phyloP scores from a whole-genome alignment of 371 early-diverging fungal genomes.

The Actinomortierella ambigua region DNA sequence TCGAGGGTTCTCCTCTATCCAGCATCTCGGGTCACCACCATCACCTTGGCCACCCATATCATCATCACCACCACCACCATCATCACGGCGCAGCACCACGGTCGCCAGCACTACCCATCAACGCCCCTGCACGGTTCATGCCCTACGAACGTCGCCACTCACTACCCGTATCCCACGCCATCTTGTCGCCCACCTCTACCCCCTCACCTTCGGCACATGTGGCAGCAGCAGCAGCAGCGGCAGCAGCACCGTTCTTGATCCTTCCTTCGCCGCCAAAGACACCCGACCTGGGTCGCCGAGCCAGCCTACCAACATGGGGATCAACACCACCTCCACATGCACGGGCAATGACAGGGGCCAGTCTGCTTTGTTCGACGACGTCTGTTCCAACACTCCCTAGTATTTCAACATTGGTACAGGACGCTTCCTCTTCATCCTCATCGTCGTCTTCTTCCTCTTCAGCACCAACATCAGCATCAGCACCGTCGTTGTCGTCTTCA shows the following conservation, averaged over 20 bases:
- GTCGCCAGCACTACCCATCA: slow-evolving; percentile 7
- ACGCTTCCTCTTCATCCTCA: slow-evolving; percentile 4
- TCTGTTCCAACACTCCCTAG: slow-evolving; percentile 16
- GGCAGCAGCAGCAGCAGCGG: background rate
- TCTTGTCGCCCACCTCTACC: background rate
- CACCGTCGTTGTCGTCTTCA: background rate
- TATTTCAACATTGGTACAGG: slow-evolving; percentile 26
- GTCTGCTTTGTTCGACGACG: slow-evolving; percentile 7
- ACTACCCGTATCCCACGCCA: slow-evolving; percentile 12
- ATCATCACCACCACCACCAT: background rate
- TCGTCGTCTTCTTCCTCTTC: background rate
- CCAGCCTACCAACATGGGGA: slow-evolving; percentile 8
- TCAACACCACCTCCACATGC: background rate
- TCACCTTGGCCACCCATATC: slow-evolving; percentile 1
- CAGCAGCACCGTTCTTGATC: slow-evolving; percentile 10
- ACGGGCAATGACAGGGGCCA: slow-evolving; percentile 1
- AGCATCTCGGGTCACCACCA: slow-evolving; percentile 9
- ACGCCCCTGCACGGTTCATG: slow-evolving; percentile 19
- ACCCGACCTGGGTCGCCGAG: slow-evolving; percentile 18
- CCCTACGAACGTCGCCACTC: slow-evolving; percentile 38
- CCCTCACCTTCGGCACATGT: slow-evolving; percentile 1
- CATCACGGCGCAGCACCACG: background rate
- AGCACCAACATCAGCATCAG: background rate
- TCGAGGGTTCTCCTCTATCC: background rate
- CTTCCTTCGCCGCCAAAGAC: slow-evolving; percentile 32